Evolutionary conservation across 2,329 filamentous ascomycete genomes (phyloP).

Genomic region (Thelonectria olida): DNA sequence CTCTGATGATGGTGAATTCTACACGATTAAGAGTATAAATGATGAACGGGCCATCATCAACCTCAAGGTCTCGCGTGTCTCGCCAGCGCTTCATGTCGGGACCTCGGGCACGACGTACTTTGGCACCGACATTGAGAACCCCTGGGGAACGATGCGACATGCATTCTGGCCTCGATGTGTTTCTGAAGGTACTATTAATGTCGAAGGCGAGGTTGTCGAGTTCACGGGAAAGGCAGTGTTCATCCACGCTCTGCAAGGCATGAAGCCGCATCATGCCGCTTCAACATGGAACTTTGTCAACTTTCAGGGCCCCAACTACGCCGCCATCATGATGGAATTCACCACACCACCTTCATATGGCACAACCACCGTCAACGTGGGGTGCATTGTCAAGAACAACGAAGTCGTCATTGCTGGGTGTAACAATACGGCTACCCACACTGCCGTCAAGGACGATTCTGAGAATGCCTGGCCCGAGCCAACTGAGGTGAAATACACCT

Average conservation of each 20-base stretch:
- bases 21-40: constrained; percentile 88
- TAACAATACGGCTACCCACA: constrained; percentile 74
- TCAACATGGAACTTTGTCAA: constrained; percentile 92
- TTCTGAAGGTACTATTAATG: constrained; percentile 84
- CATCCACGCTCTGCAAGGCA: constrained; percentile 89
- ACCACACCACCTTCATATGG: constrained; percentile 94
- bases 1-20: constrained; percentile 82
- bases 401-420: constrained; percentile 80
- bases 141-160: constrained; percentile 94
- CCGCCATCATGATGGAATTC: constrained; percentile 94
- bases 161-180: constrained; percentile 92
- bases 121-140: constrained; percentile 84
- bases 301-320: constrained; percentile 88
- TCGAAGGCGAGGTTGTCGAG: constrained; percentile 81
- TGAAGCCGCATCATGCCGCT: constrained; percentile 98
- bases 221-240: constrained; percentile 83
- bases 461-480: constrained; percentile 93
- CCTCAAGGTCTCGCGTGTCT: constrained; percentile 77
- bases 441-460: constrained; percentile 73
- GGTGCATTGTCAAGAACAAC: constrained; percentile 81
- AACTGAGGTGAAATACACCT: constrained; percentile 76
- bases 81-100: constrained; percentile 86
- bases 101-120: constrained; percentile 85
- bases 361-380: constrained; percentile 84
- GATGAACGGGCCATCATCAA: constrained; percentile 86